These are phyloP conservation scores for Chaetomium olivaceum DNA, from an alignment of 2,329 filamentous ascomycete genomes.

Conservation along the genomic window DNA sequence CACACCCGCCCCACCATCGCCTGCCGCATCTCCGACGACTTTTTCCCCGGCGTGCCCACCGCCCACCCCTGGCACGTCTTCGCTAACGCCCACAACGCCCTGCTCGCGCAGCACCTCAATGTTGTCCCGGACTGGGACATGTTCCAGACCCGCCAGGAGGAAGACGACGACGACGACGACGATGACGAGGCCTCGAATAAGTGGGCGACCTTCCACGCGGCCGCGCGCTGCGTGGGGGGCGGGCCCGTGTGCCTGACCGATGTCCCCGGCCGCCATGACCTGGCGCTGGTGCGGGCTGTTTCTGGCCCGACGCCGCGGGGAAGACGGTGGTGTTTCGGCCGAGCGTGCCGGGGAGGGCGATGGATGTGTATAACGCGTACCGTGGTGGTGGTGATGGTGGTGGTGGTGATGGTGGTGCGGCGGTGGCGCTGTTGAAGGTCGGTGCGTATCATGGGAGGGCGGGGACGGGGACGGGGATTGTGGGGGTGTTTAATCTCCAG, in stretches of 20 bases:
- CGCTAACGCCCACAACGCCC: conserved; percentile 84
- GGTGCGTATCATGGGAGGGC: conserved; percentile 71
- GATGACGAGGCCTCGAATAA: too few relatives aligned
- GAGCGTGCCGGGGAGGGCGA: conserved; percentile 68
- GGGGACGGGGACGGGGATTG: conserved; percentile 69
- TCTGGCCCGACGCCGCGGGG: conserved; percentile 71
- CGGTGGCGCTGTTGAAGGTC: conserved; percentile 68
- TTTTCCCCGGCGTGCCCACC: conserved; percentile 71
- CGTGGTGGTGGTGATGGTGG: background rate
- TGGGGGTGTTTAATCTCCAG: conserved; percentile 82
- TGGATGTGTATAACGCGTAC: conserved; percentile 74
- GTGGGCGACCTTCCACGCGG: conserved; percentile 69
- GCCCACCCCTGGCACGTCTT: conserved; percentile 96
- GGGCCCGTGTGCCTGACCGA: conserved; percentile 96
- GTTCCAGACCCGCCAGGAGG: conserved; percentile 65
- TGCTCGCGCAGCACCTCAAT: conserved; percentile 83
- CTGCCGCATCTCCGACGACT: conserved; percentile 86
- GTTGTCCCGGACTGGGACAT: conserved; percentile 80
- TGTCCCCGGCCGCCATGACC: conserved; percentile 76
- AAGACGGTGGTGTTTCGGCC: conserved; percentile 81
- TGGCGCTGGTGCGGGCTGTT: conserved; percentile 76
- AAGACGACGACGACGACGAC: conserved; percentile 36
- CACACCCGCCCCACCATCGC: conserved; percentile 72
- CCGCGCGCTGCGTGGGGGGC: conserved; percentile 83
- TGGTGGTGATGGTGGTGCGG: background rate